These are phyloP conservation scores for Suillus luteus DNA, from an alignment of 768 basidiomycete genomes.

Conservation along the genomic window DNA sequence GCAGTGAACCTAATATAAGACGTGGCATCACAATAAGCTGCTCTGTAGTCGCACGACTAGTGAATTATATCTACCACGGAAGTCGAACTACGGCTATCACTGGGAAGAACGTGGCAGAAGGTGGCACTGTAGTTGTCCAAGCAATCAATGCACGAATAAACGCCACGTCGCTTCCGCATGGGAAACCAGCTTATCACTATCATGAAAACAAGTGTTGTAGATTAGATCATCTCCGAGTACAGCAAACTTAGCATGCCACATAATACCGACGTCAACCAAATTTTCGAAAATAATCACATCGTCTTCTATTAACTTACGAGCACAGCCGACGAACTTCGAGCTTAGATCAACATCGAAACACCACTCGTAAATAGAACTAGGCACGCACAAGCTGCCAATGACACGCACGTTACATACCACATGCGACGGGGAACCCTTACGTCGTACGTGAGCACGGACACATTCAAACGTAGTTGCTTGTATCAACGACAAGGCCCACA, in stretches of 20 bases:
- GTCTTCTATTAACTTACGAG: neutral
- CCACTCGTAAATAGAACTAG: neutral
- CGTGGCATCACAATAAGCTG: neutral
- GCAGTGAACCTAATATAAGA: neutral
- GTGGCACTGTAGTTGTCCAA: neutral
- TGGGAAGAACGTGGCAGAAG: neutral
- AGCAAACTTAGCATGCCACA: neutral
- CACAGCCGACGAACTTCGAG: neutral
- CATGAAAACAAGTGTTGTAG: neutral
- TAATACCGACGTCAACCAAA: neutral
- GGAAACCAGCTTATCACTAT: neutral
- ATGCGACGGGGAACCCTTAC: neutral
- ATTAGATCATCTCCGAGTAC: neutral
- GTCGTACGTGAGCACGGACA: neutral
- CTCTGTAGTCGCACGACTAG: neutral
- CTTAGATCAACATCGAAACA: neutral
- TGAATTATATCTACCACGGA: neutral
- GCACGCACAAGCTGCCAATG: neutral
- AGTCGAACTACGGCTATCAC: neutral
- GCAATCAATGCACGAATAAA: neutral
- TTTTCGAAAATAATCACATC: neutral
- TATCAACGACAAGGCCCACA: neutral
- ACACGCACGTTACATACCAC: neutral
- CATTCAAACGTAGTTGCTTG: neutral
- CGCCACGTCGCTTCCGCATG: conserved; percentile 4